Evolutionary conservation across 805 yeast species (phyloP), one percentile per base, ranked within the genome.

Genomic region (Kuraishia piskuri): DNA sequence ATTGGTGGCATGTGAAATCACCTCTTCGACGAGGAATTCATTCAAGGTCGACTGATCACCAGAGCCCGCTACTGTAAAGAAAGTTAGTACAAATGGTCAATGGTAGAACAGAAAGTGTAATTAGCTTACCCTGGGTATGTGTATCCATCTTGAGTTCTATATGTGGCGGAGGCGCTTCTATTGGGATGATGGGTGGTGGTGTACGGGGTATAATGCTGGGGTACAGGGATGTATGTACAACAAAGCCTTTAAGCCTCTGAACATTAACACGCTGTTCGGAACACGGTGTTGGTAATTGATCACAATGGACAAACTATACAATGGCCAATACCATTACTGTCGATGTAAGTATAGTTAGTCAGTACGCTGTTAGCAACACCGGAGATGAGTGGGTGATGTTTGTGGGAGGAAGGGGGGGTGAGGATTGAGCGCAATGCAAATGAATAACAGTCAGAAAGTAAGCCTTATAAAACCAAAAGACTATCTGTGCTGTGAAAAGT

Each of bases 1-100:
- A 48, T 77, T 76, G 2, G 84, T 75, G 53, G 73, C 72, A 63
- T 83, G 84, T 52, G 84, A 79, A 37, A 84, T 79, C 49, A 87
- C 92, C 63, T 78, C 82, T 56, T 79, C 72, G 10, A 81, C 83
- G 49, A 78, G 61, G 58, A 77, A 80, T 60, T 80, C 82, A 20
- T 19, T n/a, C 5, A 21, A n/a, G 24, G 46, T 36, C 21, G 24
- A n/a, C 40, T 31, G 40, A 3, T 31, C 40, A 31, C 40, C n/a
- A 4, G 40, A 3, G 4, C 40, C 40, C 40, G 40, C 14, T 12
- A 31, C 40, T 31, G 14, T 7, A 31, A 31, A 31, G 40, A 3
- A 5, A 31, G 40, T 31, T 31, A 31, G 40, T 31, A 10, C 14
- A 31, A n/a, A 3, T 31, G 14, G 31, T 25, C 17, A 10, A 31